These are phyloP conservation scores for Pseudozyma sp. DNA, from an alignment of 1,284 basidiomycete genomes.

Conservation along the genomic window DNA sequence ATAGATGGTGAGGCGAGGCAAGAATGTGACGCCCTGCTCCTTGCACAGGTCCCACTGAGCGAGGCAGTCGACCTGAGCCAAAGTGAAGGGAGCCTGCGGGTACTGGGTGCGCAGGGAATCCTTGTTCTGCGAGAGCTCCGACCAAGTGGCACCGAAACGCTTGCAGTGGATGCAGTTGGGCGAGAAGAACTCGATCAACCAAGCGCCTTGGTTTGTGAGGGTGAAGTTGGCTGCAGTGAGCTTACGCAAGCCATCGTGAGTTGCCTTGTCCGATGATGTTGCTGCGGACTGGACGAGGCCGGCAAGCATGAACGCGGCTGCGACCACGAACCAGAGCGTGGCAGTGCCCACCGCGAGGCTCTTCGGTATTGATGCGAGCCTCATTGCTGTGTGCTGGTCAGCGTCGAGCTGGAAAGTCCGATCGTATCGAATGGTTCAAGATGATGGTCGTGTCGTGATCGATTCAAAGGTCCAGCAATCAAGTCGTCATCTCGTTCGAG, in stretches of 20 bases:
- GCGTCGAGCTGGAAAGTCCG: background rate
- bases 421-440: no score
- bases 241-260: constrained; percentile 49
- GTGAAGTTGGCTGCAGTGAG: constrained; percentile 60
- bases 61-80: constrained; percentile 66
- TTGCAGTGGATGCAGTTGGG: constrained; percentile 85
- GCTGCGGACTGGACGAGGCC: constrained; percentile 13
- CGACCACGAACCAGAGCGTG: constrained; percentile 10
- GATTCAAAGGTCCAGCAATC: no score
- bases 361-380: constrained; percentile 27
- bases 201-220: constrained; percentile 54
- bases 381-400: constrained; percentile 12
- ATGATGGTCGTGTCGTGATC: no score
- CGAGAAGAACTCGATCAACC: constrained; percentile 69
- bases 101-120: constrained; percentile 72
- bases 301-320: constrained; percentile 7
- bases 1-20: constrained; percentile 59
- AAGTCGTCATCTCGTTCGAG: no score
- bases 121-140: constrained; percentile 75
- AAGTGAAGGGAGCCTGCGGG: constrained; percentile 58
- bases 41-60: constrained; percentile 59
- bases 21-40: constrained; percentile 50
- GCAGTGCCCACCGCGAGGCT: constrained; percentile 7
- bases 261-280: constrained; percentile 30
- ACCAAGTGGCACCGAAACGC: constrained; percentile 85